Base-by-base conservation (phyloP, 2,329 filamentous ascomycete species). In the Aspergillus thermomutatus region DNA sequence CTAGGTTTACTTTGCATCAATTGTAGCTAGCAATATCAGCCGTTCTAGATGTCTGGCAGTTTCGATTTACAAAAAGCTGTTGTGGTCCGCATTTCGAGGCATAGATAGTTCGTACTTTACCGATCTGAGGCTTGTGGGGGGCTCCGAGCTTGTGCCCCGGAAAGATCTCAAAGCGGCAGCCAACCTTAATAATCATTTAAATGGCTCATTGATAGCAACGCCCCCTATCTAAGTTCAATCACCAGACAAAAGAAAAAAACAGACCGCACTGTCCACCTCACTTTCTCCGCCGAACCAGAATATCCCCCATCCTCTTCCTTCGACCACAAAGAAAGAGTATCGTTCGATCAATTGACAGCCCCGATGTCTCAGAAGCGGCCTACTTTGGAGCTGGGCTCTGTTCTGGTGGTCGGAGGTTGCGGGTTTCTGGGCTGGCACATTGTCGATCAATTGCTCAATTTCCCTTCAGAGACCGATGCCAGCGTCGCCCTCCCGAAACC, bases 391-490 rank as follows among this genome's bases (percentile, higher is more conserved):
- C 79, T 92, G 52, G 89, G 89, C 70, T 85, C 82, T 62, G 88
- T 92, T 67, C 81, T 92, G 64, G 87, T 94, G 64, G 86, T 93
- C 64, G 90, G 90, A 68, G 90, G 90, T 71, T 92, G 90, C 72
- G 90, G 90, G 63, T 93, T 94, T 76, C 82, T 94, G 17, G 90
- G 90, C 71, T 87, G 90, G 76, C 89, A 93, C 77, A 87, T 93
- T 65, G 87, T 93, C 70, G 84, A 87, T 74, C 82, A 90, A 69
- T 82, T 91, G 56, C 80, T 90, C 66, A 82, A 83, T 68, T 82
- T 84, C 73, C 85, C 77, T 49, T 78, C 77, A 11, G 77, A 80
- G 56, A 69, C 67, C 50, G 74, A 76, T 54, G 65, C 68, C 62
- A 74, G 70, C 53, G 74, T 68, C 58, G 66, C 71, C 14, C 65